Evolutionary conservation across 495 filamentous ascomycete species (phyloP), one percentile per base, ranked within the genome.

Genomic region (Xylaria palmicola): DNA sequence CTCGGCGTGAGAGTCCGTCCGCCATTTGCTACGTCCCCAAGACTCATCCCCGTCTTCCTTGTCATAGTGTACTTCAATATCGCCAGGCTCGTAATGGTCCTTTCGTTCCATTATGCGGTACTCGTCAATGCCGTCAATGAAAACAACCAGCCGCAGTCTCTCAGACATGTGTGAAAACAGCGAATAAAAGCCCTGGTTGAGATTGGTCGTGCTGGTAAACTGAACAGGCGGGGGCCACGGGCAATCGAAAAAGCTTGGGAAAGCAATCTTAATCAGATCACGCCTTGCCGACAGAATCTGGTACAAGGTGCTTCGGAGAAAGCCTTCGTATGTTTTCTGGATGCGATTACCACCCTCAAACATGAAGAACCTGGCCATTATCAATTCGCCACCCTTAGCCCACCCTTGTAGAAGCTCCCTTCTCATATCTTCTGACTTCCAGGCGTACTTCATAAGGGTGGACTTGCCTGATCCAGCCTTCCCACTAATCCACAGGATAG

Each of bases 261-360:
- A 73, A 6, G 68, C 70, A n/a, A 71, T 57, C 20, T 54, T 60
- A 45, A 71, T 71, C 12, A 73, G 62, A 39, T 65, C 62, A 29
- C 59, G 69, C 56, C 64, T 65, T 26, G 59, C 22, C 0, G 57
- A 62, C 15, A 82, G 62, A 30, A 81, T 65, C 55, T 78, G 66
- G 55, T 70, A 75, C 2, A 81, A 51, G 3, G 79, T 45, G 9
- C 72, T 69, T 6, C 74, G 64, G 1, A 79, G 50, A 10, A 81
- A 67, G 2, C 79, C 79, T 39, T 72, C 61, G 58, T 75, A 71
- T 0, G 75, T 74, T 47, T 73, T 79, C 41, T 82, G 78, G 20
- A 77, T 63, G 12, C 36, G 48, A 7, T 61, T 74, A 1, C 78
- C 79, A 6, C 67, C 64, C 52, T 74, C 68, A 66, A 77, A 80